Base-by-base conservation (phyloP, 441 rosid species). In the Bruguiera hainesii region DNA sequence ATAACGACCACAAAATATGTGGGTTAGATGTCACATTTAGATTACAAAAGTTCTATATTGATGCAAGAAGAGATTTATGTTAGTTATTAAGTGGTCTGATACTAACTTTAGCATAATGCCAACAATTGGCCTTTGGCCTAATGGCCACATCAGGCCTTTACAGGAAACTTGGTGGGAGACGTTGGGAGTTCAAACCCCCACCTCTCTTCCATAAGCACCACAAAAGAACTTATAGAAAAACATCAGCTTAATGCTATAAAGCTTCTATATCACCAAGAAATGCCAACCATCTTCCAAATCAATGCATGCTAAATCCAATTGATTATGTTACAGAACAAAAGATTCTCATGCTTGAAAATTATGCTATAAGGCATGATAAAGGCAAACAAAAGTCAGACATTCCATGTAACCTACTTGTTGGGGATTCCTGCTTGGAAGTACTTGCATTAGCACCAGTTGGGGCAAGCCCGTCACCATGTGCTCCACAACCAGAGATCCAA, bases 401-500 rank as follows among this genome's bases (percentile, higher is more conserved):
- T 11, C 68, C 9, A 30, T 35, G 50, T 60, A 70, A 82, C 94
- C 64, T 84, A 89, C 91, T 81, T 30, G 69, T 51, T 73, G 55
- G 63, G 67, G 73, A 84, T 56, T 75, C 80, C 78, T 58, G 77
- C 75, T 75, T 80, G 57, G 76, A 72, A 63, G 73, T 33, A 60
- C 51, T 56, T 70, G 75, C 69, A 68, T 61, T 73, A 15, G 61
- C 81, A 63, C 58, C 73, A 33, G 76, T 62, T 63, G 67, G 68
- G 61, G 67, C 63, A 52, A 62, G 66, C 46, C 74, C 69, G 42
- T 71, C 79, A 65, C 64, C 72, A 52, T 79, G 75, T 61, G 72
- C 76, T 67, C 85, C 89, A 65, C 96, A 83, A 73, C 84, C 83
- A 70, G 72, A 83, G 63, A 78, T 76, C 98, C 98, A 83, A 78